These are phyloP conservation scores for Astrephomene gubernaculifera DNA, from an alignment of 139 green algal genomes.

Conservation along the genomic window DNA sequence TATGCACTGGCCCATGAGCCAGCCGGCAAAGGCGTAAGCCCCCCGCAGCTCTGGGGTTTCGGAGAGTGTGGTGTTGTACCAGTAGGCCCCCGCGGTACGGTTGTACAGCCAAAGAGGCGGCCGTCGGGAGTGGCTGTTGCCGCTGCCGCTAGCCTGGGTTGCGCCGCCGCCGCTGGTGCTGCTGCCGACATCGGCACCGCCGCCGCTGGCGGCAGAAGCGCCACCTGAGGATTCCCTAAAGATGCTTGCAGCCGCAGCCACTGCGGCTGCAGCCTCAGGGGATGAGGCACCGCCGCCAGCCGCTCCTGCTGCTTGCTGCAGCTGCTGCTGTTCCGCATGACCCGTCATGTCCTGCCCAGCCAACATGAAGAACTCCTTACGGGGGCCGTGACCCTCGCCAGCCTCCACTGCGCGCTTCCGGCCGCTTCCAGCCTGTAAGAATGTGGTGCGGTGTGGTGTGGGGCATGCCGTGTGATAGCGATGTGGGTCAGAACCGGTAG, in stretches of 20 bases:
- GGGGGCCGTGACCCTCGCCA: slow-evolving; percentile 72
- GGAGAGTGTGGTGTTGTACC: slow-evolving; percentile 64
- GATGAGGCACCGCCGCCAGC: neutral
- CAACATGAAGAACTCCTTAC: slow-evolving; percentile 74
- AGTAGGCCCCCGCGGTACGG: slow-evolving; percentile 55
- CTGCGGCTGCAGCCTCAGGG: no score
- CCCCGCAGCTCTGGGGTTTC: slow-evolving; percentile 10
- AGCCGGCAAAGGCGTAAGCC: slow-evolving; percentile 57
- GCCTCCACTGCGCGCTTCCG: slow-evolving; percentile 52
- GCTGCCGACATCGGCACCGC: neutral
- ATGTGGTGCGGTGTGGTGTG: no score
- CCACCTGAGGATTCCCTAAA: neutral
- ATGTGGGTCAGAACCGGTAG: no score
- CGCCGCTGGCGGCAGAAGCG: neutral
- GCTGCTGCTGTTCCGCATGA: neutral
- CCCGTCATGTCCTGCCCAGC: slow-evolving; percentile 44
- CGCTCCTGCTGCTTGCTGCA: neutral
- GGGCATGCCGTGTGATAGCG: no score
- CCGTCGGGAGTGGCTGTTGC: neutral
- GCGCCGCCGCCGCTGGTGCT: neutral
- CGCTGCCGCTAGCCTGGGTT: no score
- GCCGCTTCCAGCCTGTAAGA: neutral
- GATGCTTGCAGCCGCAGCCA: no score
- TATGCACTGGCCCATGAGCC: slow-evolving; percentile 68
- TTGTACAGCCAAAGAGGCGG: slow-evolving; percentile 57